Base-by-base conservation (phyloP, 805 yeast species). In the Danielia reshetovae region DNA sequence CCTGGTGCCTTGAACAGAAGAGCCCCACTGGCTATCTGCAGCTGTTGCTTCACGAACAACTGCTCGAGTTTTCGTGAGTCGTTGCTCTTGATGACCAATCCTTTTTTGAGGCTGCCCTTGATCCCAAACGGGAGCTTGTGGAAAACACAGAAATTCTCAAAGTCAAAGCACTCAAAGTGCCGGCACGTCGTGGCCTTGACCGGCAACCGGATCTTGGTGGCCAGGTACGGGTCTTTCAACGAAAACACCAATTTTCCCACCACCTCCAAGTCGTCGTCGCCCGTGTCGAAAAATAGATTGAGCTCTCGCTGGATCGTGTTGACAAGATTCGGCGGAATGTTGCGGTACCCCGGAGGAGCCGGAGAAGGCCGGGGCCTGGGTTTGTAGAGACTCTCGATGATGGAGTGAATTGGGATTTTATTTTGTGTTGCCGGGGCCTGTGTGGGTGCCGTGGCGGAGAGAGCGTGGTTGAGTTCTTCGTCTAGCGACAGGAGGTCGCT, bases 81-180 rank as follows among this genome's bases (percentile, higher is more conserved):
- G 27, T 51, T 33, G 25, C 59, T 59, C 35, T 53, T 54, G 23
- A 45, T 42, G 15, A 59, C 45, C 27, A 67, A 42, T 3, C 54
- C 58, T 30, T 52, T 58, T 27, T 49, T 51, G 2, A 59, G 42
- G 2, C 45, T 35, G 9, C 32, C 34, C 28, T 45, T 42, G 7
- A 56, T 48, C 1, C 63, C 63, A 3, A 41, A 43, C 10, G 65
- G 57, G 4, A 68, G 53, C 18, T 52, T 59, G 40, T 65, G 60
- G 40, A 65, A 65, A 12, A 54, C 35, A 43, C 72, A 68, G 35
- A 68, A 68, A 25, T 49, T 63, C 9, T 65, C 64, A 33, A 57
- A 63, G 38, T 68, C 73, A 47, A 68, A 68, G 45, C 72, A 67
- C 49, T 65, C 72, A 41, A 67, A 65, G 41, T 68, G 73, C 19